phyloP scores from a whole-genome alignment of 2,329 filamentous ascomycete species.

The Cryphonectria naterciae region DNA sequence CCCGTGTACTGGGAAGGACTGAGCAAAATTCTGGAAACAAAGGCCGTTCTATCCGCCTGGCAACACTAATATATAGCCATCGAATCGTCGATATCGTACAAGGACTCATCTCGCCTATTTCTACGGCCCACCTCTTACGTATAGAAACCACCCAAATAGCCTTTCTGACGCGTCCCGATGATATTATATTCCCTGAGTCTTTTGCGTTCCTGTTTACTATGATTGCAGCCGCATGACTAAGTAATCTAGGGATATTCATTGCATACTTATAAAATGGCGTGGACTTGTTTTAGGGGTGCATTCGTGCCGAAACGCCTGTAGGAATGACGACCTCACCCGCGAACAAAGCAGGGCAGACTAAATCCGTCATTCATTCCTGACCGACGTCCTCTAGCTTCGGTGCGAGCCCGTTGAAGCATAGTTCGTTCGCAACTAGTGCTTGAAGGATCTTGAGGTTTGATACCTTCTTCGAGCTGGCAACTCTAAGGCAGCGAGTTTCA shows the following conservation, averaged over 20 bases:
- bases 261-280: not conserved
- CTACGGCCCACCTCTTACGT: not conserved
- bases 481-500: not conserved
- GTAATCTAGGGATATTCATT: not conserved
- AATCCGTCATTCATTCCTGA: not conserved
- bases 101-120: not conserved
- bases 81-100: not conserved
- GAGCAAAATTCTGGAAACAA: too few species aligned
- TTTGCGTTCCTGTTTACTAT: not conserved
- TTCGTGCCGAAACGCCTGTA: not conserved
- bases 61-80: not conserved
- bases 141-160: not conserved
- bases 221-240: not conserved
- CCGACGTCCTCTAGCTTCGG: not conserved
- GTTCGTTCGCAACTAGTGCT: not conserved
- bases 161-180: not conserved
- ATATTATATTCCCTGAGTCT: not conserved
- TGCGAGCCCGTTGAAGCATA: not conserved
- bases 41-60: too few species aligned
- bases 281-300: not conserved
- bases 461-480: not conserved
- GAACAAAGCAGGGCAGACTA: not conserved
- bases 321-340: not conserved
- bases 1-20: not conserved
- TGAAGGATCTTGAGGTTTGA: not conserved